Evolutionary conservation across 2,329 filamentous ascomycete species (phyloP).

Genomic region (Penicillium freii): DNA sequence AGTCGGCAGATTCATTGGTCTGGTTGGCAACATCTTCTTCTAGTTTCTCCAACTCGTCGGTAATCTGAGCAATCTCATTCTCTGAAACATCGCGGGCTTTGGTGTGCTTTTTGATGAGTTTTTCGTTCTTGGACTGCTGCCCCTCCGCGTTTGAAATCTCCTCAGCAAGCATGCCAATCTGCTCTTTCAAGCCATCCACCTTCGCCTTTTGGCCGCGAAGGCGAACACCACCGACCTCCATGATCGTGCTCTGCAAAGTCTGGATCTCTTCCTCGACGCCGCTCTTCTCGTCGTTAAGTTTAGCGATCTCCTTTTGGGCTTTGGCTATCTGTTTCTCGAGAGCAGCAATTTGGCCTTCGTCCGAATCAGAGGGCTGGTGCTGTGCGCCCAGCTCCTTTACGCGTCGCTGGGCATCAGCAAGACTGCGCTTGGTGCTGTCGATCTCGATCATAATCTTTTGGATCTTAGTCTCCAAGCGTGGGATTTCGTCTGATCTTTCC

Average conservation of each 20-base stretch:
- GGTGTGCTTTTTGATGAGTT: slow-evolving; percentile 81
- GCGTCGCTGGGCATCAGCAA: slow-evolving; percentile 78
- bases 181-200: slow-evolving; percentile 83
- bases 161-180: slow-evolving; percentile 77
- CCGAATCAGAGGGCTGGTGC: slow-evolving; percentile 74
- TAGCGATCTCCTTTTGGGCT: slow-evolving; percentile 71
- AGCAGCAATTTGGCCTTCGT: slow-evolving; percentile 69
- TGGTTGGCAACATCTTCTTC: slow-evolving; percentile 77
- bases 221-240: slow-evolving; percentile 94
- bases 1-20: slow-evolving; percentile 69
- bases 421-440: slow-evolving; percentile 79
- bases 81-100: slow-evolving; percentile 77
- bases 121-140: slow-evolving; percentile 87
- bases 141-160: slow-evolving; percentile 84
- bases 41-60: slow-evolving; percentile 71
- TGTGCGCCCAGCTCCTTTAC: slow-evolving; percentile 81
- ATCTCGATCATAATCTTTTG: slow-evolving; percentile 89
- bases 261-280: slow-evolving; percentile 93
- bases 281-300: slow-evolving; percentile 78
- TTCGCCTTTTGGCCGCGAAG: slow-evolving; percentile 85
- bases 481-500: slow-evolving; percentile 73
- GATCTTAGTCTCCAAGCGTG: slow-evolving; percentile 80
- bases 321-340: slow-evolving; percentile 74
- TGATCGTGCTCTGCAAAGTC: slow-evolving; percentile 89
- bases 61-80: slow-evolving; percentile 72